Evolutionary conservation across 495 filamentous ascomycete genomes (phyloP).

Genomic region (Hyaloscypha variabilis): DNA sequence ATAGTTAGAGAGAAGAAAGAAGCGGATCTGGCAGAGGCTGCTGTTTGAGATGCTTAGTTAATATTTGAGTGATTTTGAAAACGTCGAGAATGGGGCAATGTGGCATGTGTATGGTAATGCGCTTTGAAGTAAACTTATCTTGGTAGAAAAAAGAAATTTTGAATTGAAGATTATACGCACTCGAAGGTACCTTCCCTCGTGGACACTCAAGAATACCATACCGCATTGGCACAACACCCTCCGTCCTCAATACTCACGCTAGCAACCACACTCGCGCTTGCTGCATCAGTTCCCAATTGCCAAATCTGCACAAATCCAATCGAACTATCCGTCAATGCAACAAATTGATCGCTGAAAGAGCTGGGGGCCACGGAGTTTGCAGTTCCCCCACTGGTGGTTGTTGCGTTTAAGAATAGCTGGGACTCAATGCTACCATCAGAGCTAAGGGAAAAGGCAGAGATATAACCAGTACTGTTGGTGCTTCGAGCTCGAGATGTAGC

Average conservation of each 20-base stretch:
- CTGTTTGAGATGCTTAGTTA: too few relatives aligned
- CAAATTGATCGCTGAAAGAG: slow-evolving; percentile 36
- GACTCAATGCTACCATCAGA: slow-evolving; percentile 32
- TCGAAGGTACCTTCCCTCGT: too few relatives aligned
- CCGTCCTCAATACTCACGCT: slow-evolving; percentile 35
- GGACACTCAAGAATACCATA: slow-evolving; percentile 19
- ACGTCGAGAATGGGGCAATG: too few relatives aligned
- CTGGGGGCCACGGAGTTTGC: slow-evolving; percentile 39
- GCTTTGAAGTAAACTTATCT: too few relatives aligned
- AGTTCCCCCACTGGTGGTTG: slow-evolving; percentile 37
- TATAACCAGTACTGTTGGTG: slow-evolving; percentile 31
- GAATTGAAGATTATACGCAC: too few relatives aligned
- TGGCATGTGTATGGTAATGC: too few relatives aligned
- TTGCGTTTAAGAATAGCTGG: slow-evolving; percentile 36
- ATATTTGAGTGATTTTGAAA: too few relatives aligned
- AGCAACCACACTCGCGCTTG: slow-evolving; percentile 30
- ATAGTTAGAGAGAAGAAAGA: too few relatives aligned
- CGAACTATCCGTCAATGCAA: slow-evolving; percentile 37
- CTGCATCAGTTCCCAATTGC: slow-evolving; percentile 30
- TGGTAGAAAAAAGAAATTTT: too few relatives aligned
- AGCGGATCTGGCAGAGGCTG: too few relatives aligned
- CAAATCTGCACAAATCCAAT: slow-evolving; percentile 43
- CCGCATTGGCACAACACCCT: slow-evolving; percentile 41
- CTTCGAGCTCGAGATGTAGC: slow-evolving; percentile 36
- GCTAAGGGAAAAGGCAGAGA: slow-evolving; percentile 36